Base-by-base conservation (phyloP, 768 basidiomycete species). In the Guyanaporus albipodus region DNA sequence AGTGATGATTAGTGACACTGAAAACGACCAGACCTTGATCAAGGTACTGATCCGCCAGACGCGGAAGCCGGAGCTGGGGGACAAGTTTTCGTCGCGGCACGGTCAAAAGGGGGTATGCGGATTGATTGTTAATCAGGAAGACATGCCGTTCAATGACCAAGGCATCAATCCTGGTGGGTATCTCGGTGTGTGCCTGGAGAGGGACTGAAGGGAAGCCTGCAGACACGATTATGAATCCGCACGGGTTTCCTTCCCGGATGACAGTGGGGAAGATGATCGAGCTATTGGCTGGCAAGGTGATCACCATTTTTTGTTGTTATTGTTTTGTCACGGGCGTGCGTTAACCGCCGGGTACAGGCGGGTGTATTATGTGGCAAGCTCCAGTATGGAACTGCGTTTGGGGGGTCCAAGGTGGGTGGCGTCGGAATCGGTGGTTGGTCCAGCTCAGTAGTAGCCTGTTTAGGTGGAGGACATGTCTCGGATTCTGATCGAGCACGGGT, bases 241-340 rank as follows among this genome's bases (percentile, higher is more conserved):
- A 99, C 69, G 96, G 96, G 61, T 98, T 99, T 76, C 96, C 96
- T 5, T 95, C 91, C 47, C 89, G 95, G 44, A 97, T 94, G 93
- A 99, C 96, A 21, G 96, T 99, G 23, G 96, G 96, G 39, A 99
- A 99, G 74, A 99, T 99, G 96, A 96, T 99, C 43, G 96, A 99
- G 68, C 74, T 97, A 18, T 71, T 99, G 26, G 89, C 93, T 11
- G 95, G 96, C 41, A 99, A 99, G 79, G 90, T 88, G 47, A 39
- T 18, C n/a, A n/a, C n/a, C n/a, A n/a, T n/a, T n/a, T n/a, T n/a
- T 14, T 6, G 21, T 12, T 3, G 8, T 31, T 22, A 28, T 22
- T 14, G 11, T 43, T 37, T 31, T 40, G 10, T 21, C 36, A 29
- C 15, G 39, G n/a, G 41, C 21, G n/a, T 43, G 50, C 17, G 46